Evolutionary conservation across 1,284 basidiomycete genomes (phyloP), one percentile per base, ranked within the genome.

Genomic region (Rhodotorula sp.): DNA sequence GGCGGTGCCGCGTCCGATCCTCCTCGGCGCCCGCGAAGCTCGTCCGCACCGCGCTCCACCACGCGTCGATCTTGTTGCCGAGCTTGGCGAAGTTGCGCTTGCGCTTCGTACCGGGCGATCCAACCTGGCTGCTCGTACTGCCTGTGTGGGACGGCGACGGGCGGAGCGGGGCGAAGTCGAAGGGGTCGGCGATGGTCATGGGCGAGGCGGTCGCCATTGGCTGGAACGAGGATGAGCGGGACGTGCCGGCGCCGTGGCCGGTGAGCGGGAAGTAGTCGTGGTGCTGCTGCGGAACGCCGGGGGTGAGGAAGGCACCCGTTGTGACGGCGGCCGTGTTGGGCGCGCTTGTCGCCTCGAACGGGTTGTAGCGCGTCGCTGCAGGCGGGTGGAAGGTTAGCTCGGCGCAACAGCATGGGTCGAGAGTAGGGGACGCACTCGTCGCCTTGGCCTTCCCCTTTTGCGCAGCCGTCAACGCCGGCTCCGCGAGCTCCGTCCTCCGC

Each of bases 91-190:
- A 76, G 68, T 80, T 80, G 37, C 75, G 69, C 55, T 91, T 88
- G 78, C 91, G 91, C 82, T 95, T 94, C 67, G 96, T 92, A 73
- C 70, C 73, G 3, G 71, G 72, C 13, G 74, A 69, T 22, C 70
- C 62, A 17, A 46, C 44, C 32, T 55, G 32, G n/a, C 39, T 55
- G 27, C 25, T n/a, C 32, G 54, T 48, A 41, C 63, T 68, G 44
- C 64, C 66, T 22, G 67, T 56, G 29, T 36, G 55, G 48, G 65
- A 64, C 21, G 65, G n/a, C 37, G 63, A 61, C 19, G 58, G 37
- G 19, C 61, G 59, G 8, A 71, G 39, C 34, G 61, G 61, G 4
- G 64, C 46, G 50, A 61, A 66, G 56, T 64, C 61, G 72, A 58
- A 72, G 3, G 66, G 67, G 21, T 72, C 70, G 32, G 48, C 41